These are phyloP conservation scores for Trichophyton verrucosum DNA, from an alignment of 2,329 filamentous ascomycete genomes.

Conservation along the genomic window DNA sequence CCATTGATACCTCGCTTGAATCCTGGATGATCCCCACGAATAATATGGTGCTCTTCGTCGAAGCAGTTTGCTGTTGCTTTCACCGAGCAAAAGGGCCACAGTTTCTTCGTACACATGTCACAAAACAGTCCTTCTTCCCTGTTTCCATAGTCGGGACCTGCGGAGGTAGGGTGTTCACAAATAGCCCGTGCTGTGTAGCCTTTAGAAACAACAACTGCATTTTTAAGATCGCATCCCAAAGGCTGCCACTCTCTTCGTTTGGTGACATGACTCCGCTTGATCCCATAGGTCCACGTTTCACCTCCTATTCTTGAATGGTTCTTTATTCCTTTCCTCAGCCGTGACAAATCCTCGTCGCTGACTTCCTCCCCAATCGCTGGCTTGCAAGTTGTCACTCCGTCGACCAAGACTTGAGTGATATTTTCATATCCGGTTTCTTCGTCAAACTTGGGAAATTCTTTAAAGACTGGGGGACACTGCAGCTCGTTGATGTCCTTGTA, in stretches of 20 bases:
- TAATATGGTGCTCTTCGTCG: not conserved
- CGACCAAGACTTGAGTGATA: not conserved
- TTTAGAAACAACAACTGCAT: not conserved
- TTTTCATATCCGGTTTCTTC: not conserved
- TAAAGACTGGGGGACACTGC: not conserved
- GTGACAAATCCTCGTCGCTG: not conserved
- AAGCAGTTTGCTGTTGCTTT: not conserved
- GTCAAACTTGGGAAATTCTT: not conserved
- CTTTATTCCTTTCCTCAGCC: not conserved
- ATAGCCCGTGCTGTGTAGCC: not conserved
- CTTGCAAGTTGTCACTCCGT: not conserved
- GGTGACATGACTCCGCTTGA: not conserved
- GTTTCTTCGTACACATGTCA: slow-evolving; percentile 3
- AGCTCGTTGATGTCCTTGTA: not conserved
- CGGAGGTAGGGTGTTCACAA: slow-evolving; percentile 1
- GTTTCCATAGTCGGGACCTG: not conserved
- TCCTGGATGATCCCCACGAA: not conserved
- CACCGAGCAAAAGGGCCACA: not conserved
- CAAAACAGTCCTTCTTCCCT: slow-evolving; percentile 1
- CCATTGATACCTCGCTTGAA: not conserved
- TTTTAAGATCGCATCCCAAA: not conserved
- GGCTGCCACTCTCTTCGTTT: not conserved
- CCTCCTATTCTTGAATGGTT: not conserved
- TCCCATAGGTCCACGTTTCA: not conserved
- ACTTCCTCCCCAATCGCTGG: not conserved